Base-by-base conservation (phyloP, 805 yeast genomes). In the Hanseniaspora hatyaiensis region DNA sequence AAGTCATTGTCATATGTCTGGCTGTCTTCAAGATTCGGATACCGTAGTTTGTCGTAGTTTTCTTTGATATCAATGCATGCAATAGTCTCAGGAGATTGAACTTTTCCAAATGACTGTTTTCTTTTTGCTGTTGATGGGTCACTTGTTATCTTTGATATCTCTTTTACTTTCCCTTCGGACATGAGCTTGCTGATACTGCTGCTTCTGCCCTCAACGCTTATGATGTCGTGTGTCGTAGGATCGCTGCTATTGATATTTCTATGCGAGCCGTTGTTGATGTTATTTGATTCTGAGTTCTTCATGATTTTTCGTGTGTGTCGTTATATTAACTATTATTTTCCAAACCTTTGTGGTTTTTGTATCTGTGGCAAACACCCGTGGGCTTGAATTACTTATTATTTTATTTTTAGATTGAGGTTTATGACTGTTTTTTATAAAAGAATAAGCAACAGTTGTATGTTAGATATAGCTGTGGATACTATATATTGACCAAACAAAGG, bases 121-220 rank as follows among this genome's bases (percentile, higher is more conserved):
- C 34, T 24, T 12, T 29, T 28, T 3, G 28, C 28, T 11, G 15
- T 20, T 11, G 30, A 24, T 1, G 29, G 13, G 9, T 42, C 47
- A 18, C 30, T 22, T 15, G 28, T 23, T 20, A 42, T 26, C 12
- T 34, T 20, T 9, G 38, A 11, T n/a, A 34, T 42, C 6, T 42
- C 47, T 2, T 20, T 11, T 5, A 22, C 16, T 11, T 29, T 34
- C 13, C 34, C 19, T 11, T 42, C 47, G 3, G 40, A 16, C 8
- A 42, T 42, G 20, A 42, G 16, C 2, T 42, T 34, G 23, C 34
- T 13, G 5, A 42, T 19, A n/a, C 40, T 34, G 30, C 47, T 34
- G 13, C 28, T 34, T 22, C 47, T 30, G 16, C 40, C 23, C 2
- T 40, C 31, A 11, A 42, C 28, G 8, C 32, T 29, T 13, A 33